Base-by-base conservation (phyloP, 2,329 filamentous ascomycete genomes). In the Cercospora beticola region DNA sequence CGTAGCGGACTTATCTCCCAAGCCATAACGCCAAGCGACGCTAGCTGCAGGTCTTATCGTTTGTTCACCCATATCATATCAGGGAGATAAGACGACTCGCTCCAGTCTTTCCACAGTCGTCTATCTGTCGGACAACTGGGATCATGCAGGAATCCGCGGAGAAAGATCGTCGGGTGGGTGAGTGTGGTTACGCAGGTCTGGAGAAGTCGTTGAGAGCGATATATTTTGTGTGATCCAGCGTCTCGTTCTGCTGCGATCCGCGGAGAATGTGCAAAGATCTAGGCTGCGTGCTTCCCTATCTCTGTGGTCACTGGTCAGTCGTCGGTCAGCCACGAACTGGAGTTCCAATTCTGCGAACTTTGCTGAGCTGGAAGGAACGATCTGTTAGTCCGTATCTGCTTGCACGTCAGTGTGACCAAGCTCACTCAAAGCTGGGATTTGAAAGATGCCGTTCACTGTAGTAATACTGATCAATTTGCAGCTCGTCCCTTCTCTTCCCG, bases 1-100 rank as follows among this genome's bases (percentile, higher is more conserved):
- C 23, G 23, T 56, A 56, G 49, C 21, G 21, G 49, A 64, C 62
- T 65, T 65, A 65, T 65, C 62, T 65, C 62, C 62, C 62, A 65
- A 65, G 62, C 28, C 62, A 40, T 36, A 52, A 16, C 40, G 62
- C 62, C 62, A 65, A 65, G 62, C 5, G 23, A 46, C 52, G 52
- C 62, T 40, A 65, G 52, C 49, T 40, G 49, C 33, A 21, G 31
- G 52, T 5, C 62, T 65, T 65, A 65, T 65, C 62, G 18, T 58
- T 12, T 36, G 49, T 56, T 56, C 49, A 30, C 14, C 49, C 49
- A 10, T 26, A 56, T 56, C 23, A 56, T 28, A 30, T 56, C 23
- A 56, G 5, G 49, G 21, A 64, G 52, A 65, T 65, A 65, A 65
- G 52, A 18, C 52, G 5, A 43, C 18, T 36, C 58, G 40, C 58